These are phyloP conservation scores for Echites panduratus DNA, from an alignment of 257 asterid species.

Conservation along the genomic window DNA sequence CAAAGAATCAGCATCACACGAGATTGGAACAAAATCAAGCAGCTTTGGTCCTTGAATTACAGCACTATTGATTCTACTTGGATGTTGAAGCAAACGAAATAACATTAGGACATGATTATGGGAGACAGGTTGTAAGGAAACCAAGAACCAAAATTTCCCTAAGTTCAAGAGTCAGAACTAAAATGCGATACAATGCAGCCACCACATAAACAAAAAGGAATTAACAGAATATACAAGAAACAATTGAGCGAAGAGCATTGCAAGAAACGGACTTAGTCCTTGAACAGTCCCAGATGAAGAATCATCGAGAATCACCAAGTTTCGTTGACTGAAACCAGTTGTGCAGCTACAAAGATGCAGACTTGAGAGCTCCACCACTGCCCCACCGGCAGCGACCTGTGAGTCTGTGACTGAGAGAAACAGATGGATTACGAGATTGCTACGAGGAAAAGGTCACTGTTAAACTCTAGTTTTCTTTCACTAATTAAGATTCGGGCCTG, in stretches of 20 bases:
- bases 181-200: neutral
- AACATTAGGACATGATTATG: neutral
- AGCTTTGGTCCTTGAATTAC: neutral
- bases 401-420: neutral
- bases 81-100: neutral
- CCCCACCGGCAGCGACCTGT: neutral
- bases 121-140: neutral
- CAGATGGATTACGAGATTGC: neutral
- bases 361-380: neutral
- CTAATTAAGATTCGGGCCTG: neutral
- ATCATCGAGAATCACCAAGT: neutral
- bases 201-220: neutral
- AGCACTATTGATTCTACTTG: neutral
- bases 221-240: neutral
- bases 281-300: neutral
- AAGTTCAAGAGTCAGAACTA: neutral
- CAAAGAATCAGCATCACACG: too few relatives aligned
- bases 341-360: neutral
- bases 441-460: neutral
- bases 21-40: neutral
- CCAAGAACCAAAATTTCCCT: neutral
- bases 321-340: neutral
- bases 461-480: neutral
- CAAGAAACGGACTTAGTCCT: neutral
- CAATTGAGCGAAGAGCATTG: slow-evolving; percentile 5